Evolutionary conservation across 1,284 basidiomycete genomes (phyloP).

Genomic region (Xerocomus nothofagi): DNA sequence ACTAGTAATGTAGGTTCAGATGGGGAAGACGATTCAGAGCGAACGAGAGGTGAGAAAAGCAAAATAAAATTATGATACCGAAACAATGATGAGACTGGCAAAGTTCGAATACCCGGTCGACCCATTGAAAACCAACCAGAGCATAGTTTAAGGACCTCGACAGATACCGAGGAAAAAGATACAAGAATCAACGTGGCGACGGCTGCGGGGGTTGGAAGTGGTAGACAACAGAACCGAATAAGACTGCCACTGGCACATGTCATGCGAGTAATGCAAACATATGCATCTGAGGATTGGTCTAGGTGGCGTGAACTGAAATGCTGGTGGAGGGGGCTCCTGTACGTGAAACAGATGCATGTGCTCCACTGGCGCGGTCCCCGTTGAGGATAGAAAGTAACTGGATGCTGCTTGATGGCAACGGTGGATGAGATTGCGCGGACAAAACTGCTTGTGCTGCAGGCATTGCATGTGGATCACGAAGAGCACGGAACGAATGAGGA

Average conservation of each 20-base stretch:
- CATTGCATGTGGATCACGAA: conserved; percentile 9
- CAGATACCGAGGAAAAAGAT: conserved; percentile 14
- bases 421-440: conserved; percentile 16
- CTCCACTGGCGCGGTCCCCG: conserved; percentile 22
- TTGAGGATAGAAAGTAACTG: conserved; percentile 40
- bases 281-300: conserved; percentile 21
- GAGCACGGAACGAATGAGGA: conserved; percentile 5
- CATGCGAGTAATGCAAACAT: conserved; percentile 22
- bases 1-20: conserved; percentile 36
- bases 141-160: conserved; percentile 21
- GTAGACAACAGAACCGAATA: conserved; percentile 4
- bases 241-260: conserved; percentile 8
- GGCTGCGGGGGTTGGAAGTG: conserved; percentile 1
- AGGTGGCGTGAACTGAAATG: conserved; percentile 26
- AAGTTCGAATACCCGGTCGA: conserved; percentile 27
- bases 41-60: conserved; percentile 22
- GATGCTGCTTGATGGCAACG: conserved; percentile 28
- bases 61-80: conserved; percentile 36
- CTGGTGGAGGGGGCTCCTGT: conserved; percentile 8
- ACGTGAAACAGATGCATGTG: conserved; percentile 12
- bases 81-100: conserved; percentile 23
- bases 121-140: conserved; percentile 23
- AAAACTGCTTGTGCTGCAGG: conserved; percentile 11
- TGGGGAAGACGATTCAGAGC: conserved; percentile 12
- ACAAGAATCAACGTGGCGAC: conserved; percentile 15